Evolutionary conservation across 768 basidiomycete genomes (phyloP).

Genomic region (Boletus bicolor): DNA sequence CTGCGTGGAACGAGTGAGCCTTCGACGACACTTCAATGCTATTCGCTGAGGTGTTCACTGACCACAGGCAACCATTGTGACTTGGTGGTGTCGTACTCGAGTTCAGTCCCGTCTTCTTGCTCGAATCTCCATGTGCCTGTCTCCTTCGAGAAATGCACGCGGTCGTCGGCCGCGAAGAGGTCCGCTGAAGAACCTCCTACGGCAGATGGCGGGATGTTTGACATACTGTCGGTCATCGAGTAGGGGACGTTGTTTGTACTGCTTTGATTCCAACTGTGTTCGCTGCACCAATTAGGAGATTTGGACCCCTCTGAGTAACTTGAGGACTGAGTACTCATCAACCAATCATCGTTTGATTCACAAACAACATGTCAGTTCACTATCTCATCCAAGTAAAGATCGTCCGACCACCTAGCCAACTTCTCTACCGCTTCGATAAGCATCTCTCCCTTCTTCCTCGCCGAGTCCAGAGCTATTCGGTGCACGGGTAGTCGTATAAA

Average conservation of each 20-base stretch:
- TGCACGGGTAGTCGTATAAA: conserved; percentile 25
- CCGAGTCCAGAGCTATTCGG: conserved; percentile 20
- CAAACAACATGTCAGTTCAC: background rate
- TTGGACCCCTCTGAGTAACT: background rate
- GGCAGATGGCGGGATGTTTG: conserved; percentile 42
- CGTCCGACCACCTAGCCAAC: conserved; percentile 22
- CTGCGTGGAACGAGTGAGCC: conserved; percentile 38
- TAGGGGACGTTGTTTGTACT: conserved; percentile 31
- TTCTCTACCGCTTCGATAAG: conserved; percentile 22
- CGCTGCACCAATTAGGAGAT: conserved; percentile 10
- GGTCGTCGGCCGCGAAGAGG: conserved; percentile 75
- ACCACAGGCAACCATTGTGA: conserved; percentile 85
- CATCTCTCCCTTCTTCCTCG: conserved; percentile 19
- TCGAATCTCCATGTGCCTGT: conserved; percentile 85
- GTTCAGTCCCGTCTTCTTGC: conserved; percentile 83
- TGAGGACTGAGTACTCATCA: too few relatives aligned
- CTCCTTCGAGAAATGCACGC: conserved; percentile 74
- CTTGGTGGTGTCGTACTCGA: conserved; percentile 80
- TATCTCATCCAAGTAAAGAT: conserved; percentile 18
- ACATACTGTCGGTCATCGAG: conserved; percentile 20
- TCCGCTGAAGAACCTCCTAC: conserved; percentile 52
- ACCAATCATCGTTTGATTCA: background rate
- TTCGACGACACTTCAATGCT: background rate
- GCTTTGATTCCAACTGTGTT: conserved; percentile 33
- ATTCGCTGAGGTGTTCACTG: conserved; percentile 29